Evolutionary conservation across 352 stramenopile genomes (phyloP).

Genomic region (Phytopythium delawarense): DNA sequence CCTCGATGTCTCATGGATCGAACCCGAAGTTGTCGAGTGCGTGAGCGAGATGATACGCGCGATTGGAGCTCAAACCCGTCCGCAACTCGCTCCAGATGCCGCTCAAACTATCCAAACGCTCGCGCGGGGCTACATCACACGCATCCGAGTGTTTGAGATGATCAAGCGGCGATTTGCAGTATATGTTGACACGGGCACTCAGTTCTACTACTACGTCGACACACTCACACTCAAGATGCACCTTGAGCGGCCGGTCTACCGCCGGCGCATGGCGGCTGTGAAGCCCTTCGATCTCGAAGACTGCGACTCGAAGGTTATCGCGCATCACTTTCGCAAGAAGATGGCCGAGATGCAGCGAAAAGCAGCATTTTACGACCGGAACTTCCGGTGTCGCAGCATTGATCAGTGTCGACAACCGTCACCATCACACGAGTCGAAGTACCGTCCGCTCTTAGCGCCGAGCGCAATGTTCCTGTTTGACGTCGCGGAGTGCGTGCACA

Average conservation of each 20-base stretch:
- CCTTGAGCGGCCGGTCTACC: constrained; percentile 42
- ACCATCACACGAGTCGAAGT: background rate
- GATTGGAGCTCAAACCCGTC: constrained; percentile 20
- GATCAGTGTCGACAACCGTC: background rate
- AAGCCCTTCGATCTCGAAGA: constrained; percentile 40
- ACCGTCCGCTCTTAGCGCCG: constrained; percentile 19
- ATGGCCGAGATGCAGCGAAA: constrained; percentile 35
- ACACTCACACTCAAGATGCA: constrained; percentile 23
- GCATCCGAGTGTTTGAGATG: constrained; percentile 25
- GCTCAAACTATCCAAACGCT: constrained; percentile 60
- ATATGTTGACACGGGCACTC: constrained; percentile 38
- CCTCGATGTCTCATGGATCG: constrained; percentile 61
- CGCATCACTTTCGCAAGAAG: constrained; percentile 38
- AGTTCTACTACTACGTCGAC: constrained; percentile 63
- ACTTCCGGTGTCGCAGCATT: constrained; percentile 1
- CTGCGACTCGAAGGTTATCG: constrained; percentile 37
- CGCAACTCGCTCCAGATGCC: constrained; percentile 36
- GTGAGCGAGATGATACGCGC: constrained; percentile 38
- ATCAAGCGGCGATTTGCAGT: constrained; percentile 35
- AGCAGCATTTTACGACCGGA: constrained; percentile 34
- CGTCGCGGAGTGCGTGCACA: constrained; percentile 34
- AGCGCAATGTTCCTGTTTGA: constrained; percentile 44
- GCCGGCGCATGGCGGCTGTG: constrained; percentile 20
- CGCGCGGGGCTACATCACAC: constrained; percentile 31
- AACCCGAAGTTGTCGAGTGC: constrained; percentile 54